These are phyloP conservation scores for Salix koriyanagi DNA, from an alignment of 345 rosid species.

Conservation along the genomic window DNA sequence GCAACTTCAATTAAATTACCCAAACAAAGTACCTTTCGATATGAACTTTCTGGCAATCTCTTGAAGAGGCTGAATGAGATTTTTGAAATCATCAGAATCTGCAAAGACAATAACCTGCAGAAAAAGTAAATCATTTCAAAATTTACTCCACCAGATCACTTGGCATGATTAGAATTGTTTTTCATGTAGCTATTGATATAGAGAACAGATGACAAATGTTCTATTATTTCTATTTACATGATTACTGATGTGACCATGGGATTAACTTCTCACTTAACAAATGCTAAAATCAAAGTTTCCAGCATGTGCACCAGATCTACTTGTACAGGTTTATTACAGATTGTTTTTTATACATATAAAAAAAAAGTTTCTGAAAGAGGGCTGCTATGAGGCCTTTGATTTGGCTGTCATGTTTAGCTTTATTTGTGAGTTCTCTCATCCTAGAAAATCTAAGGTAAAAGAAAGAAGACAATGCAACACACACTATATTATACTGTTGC, in stretches of 20 bases:
- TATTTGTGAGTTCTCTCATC: not conserved
- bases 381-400: not conserved
- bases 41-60: slow-evolving; percentile 68
- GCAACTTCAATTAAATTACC: not conserved
- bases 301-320: not conserved
- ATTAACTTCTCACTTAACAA: not conserved
- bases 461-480: not conserved
- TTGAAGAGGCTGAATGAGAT: slow-evolving; percentile 53
- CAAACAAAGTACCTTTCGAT: slow-evolving; percentile 43
- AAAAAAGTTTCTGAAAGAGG: not conserved
- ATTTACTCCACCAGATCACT: not conserved
- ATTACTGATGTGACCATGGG: not conserved
- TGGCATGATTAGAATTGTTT: not conserved
- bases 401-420: not conserved
- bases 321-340: not conserved
- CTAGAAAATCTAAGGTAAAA: not conserved
- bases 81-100: slow-evolving; percentile 53
- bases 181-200: not conserved
- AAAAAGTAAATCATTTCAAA: slow-evolving; percentile 4
- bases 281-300: not conserved
- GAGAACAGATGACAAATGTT: not conserved
- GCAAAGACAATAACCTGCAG: slow-evolving; percentile 66
- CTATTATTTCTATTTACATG: not conserved
- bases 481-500: not conserved
- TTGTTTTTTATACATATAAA: too few species aligned